phyloP scores from a whole-genome alignment of 1,284 basidiomycete species.

The Neonothopanus nambi region DNA sequence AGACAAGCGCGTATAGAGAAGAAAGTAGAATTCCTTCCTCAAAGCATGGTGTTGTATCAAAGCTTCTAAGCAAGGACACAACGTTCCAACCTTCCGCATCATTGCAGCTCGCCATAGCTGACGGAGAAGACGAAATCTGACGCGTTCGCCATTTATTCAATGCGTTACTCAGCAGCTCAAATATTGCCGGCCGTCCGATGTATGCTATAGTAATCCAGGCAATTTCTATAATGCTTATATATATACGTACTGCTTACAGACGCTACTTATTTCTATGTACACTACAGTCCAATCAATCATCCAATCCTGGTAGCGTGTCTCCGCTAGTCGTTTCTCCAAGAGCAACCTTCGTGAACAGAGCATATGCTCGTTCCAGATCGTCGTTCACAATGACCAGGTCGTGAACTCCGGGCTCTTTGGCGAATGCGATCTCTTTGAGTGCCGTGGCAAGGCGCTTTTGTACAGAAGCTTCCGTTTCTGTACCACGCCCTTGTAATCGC shows the following conservation, averaged over 20 bases:
- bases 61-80: slow-evolving; percentile 60
- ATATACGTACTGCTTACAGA: too few relatives aligned
- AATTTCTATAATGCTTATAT: too few relatives aligned
- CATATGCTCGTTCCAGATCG: slow-evolving; percentile 83
- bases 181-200: too few relatives aligned
- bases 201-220: too few relatives aligned
- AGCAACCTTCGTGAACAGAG: slow-evolving; percentile 68
- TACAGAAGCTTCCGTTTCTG: slow-evolving; percentile 79
- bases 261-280: too few relatives aligned
- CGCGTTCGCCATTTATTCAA: too few relatives aligned
- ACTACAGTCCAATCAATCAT: slow-evolving; percentile 39
- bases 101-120: slow-evolving; percentile 45
- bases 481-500: slow-evolving; percentile 81
- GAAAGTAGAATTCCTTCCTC: slow-evolving; percentile 73
- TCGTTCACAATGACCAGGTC: slow-evolving; percentile 93
- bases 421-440: slow-evolving; percentile 84
- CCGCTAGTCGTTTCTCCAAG: slow-evolving; percentile 58
- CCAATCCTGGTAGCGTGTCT: slow-evolving; percentile 60
- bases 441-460: slow-evolving; percentile 81
- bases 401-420: slow-evolving; percentile 72
- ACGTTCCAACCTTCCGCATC: slow-evolving; percentile 65
- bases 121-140: too few relatives aligned
- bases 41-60: slow-evolving; percentile 86
- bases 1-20: slow-evolving; percentile 47
- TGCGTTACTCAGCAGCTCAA: too few relatives aligned